Percentiles rank a stretch among this genome's conserved stretches.
phyloP scores from a whole-genome alignment of 768 basidiomycete genomes.

The Mycena rebaudengoi region DNA sequence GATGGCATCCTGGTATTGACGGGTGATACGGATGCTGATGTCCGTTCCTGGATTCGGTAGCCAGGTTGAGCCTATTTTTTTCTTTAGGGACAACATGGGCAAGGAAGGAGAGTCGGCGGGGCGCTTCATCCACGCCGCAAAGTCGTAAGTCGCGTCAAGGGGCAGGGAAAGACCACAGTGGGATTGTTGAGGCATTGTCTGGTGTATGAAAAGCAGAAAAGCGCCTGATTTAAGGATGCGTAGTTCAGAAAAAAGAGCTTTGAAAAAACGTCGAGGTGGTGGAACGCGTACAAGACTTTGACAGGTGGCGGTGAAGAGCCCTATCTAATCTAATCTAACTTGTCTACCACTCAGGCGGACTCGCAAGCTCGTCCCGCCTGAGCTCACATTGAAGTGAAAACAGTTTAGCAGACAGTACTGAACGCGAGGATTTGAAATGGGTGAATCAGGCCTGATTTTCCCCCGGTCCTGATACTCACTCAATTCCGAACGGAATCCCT shows the following conservation, averaged over 20 bases:
- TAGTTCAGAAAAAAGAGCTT: neutral
- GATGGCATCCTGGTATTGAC: neutral
- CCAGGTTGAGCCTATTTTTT: too few relatives aligned
- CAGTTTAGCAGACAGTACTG: too few relatives aligned
- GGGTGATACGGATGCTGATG: neutral
- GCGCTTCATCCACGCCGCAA: neutral
- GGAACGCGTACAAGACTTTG: too few relatives aligned
- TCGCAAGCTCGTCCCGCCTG: neutral
- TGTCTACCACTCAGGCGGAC: neutral
- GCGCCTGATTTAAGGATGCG: neutral
- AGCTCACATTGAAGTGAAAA: neutral
- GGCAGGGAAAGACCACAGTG: neutral
- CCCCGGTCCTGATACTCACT: too few relatives aligned
- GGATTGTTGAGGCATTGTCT: neutral
- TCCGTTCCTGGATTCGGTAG: too few relatives aligned
- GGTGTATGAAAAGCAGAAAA: neutral
- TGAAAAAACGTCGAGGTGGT: neutral
- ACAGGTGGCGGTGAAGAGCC: too few relatives aligned
- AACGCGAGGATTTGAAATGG: too few relatives aligned
- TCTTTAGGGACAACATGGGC: too few relatives aligned
- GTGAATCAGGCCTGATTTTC: too few relatives aligned
- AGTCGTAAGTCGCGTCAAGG: neutral
- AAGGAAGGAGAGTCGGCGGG: too few relatives aligned
- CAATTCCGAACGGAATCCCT: too few relatives aligned
- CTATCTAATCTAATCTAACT: neutral